Evolutionary conservation across 1,284 basidiomycete species (phyloP).

Genomic region (Pseudozyma tsukubaensis): DNA sequence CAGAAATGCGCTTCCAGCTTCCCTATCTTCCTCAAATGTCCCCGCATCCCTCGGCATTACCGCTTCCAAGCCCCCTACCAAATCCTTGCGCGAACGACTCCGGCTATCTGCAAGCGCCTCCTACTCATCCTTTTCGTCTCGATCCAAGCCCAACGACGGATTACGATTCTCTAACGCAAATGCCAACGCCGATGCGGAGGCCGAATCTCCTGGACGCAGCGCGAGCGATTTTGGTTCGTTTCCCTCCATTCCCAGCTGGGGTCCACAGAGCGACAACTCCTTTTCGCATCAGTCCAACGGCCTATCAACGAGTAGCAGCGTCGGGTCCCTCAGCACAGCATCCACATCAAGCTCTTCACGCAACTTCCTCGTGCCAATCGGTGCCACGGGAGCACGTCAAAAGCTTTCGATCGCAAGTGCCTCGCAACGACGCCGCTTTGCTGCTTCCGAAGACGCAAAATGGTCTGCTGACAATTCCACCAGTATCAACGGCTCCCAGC

Average conservation of each 20-base stretch:
- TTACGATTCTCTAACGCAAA: conserved; percentile 22
- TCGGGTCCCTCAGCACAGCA: conserved; percentile 19
- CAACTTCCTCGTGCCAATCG: conserved; percentile 63
- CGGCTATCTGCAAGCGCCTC: conserved; percentile 13
- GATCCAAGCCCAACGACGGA: conserved; percentile 18
- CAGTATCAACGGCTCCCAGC: background rate
- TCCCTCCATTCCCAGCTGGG: conserved; percentile 26
- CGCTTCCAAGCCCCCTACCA: conserved; percentile 5
- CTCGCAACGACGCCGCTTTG: conserved; percentile 44
- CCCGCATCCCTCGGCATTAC: conserved; percentile 43
- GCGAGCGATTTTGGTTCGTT: conserved; percentile 9
- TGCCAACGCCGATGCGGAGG: conserved; percentile 4
- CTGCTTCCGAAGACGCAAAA: conserved; percentile 33
- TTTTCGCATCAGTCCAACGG: conserved; percentile 6
- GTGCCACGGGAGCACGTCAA: conserved; percentile 60
- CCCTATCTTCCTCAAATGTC: conserved; percentile 15
- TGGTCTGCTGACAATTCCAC: conserved; percentile 13
- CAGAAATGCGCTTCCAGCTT: background rate
- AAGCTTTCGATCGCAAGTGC: conserved; percentile 59
- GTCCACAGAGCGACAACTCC: background rate
- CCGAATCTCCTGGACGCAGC: background rate
- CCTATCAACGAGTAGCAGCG: conserved; percentile 18
- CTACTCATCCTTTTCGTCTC: conserved; percentile 14
- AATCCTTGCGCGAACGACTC: conserved; percentile 33
- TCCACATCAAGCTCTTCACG: conserved; percentile 32